phyloP scores from a whole-genome alignment of 1,284 basidiomycete species.

The Inonotus hispidus region DNA sequence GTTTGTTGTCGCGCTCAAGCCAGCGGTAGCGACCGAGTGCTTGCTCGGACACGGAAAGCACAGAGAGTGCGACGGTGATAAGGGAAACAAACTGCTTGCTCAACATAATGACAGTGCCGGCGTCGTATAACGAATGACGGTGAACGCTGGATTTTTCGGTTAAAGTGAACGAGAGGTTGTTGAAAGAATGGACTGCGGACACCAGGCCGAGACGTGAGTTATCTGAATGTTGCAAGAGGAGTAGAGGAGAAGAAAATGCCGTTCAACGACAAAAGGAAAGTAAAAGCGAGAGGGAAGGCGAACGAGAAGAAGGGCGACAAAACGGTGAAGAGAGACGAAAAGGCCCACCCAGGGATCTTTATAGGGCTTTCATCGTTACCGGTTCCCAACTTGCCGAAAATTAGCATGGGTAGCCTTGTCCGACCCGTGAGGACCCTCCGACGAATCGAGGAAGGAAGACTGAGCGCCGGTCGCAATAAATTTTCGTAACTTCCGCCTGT shows the following conservation, averaged over 20 bases:
- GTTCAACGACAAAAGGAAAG: constrained; percentile 41
- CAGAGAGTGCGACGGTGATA: constrained; percentile 29
- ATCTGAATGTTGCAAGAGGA: background rate
- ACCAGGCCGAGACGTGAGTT: constrained; percentile 36
- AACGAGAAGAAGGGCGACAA: constrained; percentile 11
- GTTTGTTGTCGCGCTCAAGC: constrained; percentile 42
- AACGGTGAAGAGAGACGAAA: constrained; percentile 5
- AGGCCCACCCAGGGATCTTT: constrained; percentile 5
- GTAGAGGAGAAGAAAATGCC: constrained; percentile 34
- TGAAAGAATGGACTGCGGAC: constrained; percentile 31
- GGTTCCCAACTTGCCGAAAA: background rate
- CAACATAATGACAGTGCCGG: constrained; percentile 36
- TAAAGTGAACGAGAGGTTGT: constrained; percentile 24
- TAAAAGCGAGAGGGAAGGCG: constrained; percentile 23
- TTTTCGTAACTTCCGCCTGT: background rate
- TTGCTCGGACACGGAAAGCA: constrained; percentile 37
- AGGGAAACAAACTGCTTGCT: constrained; percentile 35
- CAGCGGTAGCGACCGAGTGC: constrained; percentile 40
- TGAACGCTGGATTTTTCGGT: constrained; percentile 23
- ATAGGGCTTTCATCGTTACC: background rate
- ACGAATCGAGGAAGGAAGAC: background rate
- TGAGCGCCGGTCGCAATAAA: background rate
- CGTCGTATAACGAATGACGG: constrained; percentile 22
- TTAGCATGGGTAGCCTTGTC: background rate
- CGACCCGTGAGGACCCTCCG: background rate